Evolutionary conservation across 2,329 filamentous ascomycete species (phyloP), one percentile per base, ranked within the genome.

Genomic region (Hyphodiscus sp.): DNA sequence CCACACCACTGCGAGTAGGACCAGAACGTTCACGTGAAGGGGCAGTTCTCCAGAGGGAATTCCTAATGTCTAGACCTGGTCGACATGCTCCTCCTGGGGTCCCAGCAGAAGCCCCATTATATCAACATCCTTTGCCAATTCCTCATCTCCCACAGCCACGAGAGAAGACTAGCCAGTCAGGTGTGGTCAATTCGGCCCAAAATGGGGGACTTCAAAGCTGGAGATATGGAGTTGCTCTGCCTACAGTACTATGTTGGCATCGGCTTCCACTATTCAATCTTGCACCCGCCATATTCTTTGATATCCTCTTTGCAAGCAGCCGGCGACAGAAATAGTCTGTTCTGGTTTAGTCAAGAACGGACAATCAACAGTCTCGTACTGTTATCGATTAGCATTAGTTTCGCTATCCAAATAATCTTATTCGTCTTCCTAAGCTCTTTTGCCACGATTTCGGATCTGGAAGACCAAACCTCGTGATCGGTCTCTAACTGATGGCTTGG

Each of bases 171-270:
- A 67, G 38, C 74, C 73, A 4, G 67, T 76, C 18, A 76, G 76
- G 19, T 77, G 77, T 1, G 78, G 81, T 60, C 76, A 80, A 59
- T 78, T 80, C 59, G 77, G 81, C 53, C 71, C 74, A 29, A 70
- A 68, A 55, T 79, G 73, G 59, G 72, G 75, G 59, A 81, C 80
- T 1, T 72, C 75, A 2, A 72, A 69, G 53, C 70, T 65, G 65
- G 80, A 83, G 63, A 77, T 82, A 9, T 83, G 76, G 77, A 71
- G 76, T 43, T 81, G 80, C 64, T 81, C 80, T 65, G 71, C 52
- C n/a, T n/a, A n/a, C n/a, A n/a, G n/a, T 86, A 86, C 68, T 86
- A 86, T 64, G 77, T 86, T 49, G 83, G 83, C 46, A 80, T 84
- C 64, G 83, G 6, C 75, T 76, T 56, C 76, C 76, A 9, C 71